A percentile compares a stretch with the other conserved stretches of the same genome.
Evolutionary conservation across 169 alveolate species (phyloP).

Genomic region (Miamiensis avidus): DNA sequence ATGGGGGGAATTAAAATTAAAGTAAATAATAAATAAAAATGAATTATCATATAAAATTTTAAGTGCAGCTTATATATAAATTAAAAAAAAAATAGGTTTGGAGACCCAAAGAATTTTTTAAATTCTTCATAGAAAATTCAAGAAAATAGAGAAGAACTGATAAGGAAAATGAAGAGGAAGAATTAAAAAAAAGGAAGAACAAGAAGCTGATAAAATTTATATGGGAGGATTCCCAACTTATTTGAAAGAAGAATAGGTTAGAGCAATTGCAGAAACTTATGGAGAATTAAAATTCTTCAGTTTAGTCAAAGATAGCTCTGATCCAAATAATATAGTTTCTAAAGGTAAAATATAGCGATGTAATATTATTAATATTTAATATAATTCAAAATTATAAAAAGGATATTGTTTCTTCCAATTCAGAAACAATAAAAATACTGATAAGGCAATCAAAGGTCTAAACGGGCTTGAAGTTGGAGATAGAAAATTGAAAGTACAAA

Average conservation of each 20-base stretch:
- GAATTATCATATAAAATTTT: too few species aligned
- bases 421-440: constrained; percentile 71
- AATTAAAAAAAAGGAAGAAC: too few species aligned
- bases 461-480: constrained; percentile 79
- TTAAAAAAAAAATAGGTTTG: too few species aligned
- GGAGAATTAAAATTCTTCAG: constrained; percentile 80
- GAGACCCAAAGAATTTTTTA: background rate
- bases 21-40: background rate
- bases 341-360: constrained; percentile 29
- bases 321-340: constrained; percentile 57
- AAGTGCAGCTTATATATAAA: too few species aligned
- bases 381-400: too few species aligned
- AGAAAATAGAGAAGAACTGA: constrained; percentile 18
- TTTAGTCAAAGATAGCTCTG: constrained; percentile 62
- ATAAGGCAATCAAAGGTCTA: constrained; percentile 82
- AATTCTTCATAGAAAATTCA: constrained; percentile 2
- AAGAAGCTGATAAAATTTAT: constrained; percentile 67
- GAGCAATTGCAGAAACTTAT: constrained; percentile 74
- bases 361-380: too few species aligned
- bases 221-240: constrained; percentile 83
- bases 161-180: constrained; percentile 36
- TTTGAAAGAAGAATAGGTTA: constrained; percentile 75
- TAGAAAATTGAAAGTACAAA: constrained; percentile 75
- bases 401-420: constrained; percentile 86
- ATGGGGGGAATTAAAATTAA: constrained; percentile 19